These are phyloP conservation scores for Penicillium paneum DNA, from an alignment of 2,329 filamentous ascomycete genomes.

Conservation along the genomic window DNA sequence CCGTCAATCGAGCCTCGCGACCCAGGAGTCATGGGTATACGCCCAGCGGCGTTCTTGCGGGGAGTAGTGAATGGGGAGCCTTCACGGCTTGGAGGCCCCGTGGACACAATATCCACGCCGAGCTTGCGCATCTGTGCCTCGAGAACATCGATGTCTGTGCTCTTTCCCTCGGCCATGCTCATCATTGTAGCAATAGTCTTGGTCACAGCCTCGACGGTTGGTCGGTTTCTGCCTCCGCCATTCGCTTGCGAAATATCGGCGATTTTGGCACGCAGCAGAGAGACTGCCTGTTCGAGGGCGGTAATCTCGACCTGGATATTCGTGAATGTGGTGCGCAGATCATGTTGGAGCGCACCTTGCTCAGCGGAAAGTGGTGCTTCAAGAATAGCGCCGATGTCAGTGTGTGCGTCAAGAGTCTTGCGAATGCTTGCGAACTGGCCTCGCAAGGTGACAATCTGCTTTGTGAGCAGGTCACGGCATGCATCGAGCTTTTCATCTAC, in stretches of 20 bases:
- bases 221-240: slow-evolving; percentile 53
- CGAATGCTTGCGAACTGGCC: slow-evolving; percentile 75
- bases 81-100: slow-evolving; percentile 31
- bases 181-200: slow-evolving; percentile 93
- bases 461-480: slow-evolving; percentile 62
- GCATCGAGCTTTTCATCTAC: slow-evolving; percentile 66
- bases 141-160: slow-evolving; percentile 83
- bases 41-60: slow-evolving; percentile 29
- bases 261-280: slow-evolving; percentile 74
- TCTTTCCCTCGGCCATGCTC: slow-evolving; percentile 83
- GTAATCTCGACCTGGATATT: slow-evolving; percentile 70
- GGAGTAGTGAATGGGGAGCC: slow-evolving; percentile 40
- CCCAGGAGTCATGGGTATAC: slow-evolving; percentile 38
- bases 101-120: slow-evolving; percentile 44
- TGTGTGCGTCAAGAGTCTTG: slow-evolving; percentile 66
- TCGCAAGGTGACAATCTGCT: slow-evolving; percentile 68
- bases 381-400: slow-evolving; percentile 66
- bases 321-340: slow-evolving; percentile 73
- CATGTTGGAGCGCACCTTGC: slow-evolving; percentile 76
- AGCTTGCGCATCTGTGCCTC: slow-evolving; percentile 81
- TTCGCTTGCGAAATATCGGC: slow-evolving; percentile 55
- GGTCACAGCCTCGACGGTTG: slow-evolving; percentile 87
- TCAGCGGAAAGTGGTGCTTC: slow-evolving; percentile 78
- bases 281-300: slow-evolving; percentile 75
- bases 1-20: slow-evolving; percentile 37